These are phyloP conservation scores for Lipomyces anomalus DNA, from an alignment of 805 yeast genomes.

Conservation along the genomic window DNA sequence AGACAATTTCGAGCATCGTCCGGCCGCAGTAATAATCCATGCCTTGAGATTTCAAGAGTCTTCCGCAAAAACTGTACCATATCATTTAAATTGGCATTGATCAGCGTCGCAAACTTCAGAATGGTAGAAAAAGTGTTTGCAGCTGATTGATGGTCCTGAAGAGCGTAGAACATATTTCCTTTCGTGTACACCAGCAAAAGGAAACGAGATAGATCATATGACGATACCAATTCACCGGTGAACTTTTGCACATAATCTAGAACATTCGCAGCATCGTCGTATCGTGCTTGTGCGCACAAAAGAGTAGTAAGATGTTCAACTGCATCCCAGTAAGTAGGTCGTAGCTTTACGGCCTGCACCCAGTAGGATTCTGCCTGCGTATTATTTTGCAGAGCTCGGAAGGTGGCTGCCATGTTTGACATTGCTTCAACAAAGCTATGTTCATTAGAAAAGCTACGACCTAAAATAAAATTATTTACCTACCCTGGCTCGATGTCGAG, in stretches of 20 bases:
- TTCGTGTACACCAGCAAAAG: slow-evolving; percentile 19
- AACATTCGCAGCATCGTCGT: slow-evolving; percentile 20
- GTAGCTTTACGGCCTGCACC: slow-evolving; percentile 21
- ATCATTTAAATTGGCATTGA: neutral
- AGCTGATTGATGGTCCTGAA: slow-evolving; percentile 28
- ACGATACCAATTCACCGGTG: slow-evolving; percentile 19
- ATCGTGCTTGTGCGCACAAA: slow-evolving; percentile 18
- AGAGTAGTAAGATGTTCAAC: slow-evolving; percentile 28
- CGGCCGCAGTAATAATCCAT: slow-evolving; percentile 15
- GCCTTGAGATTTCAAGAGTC: slow-evolving; percentile 6
- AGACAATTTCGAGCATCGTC: slow-evolving; percentile 18
- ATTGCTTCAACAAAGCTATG: slow-evolving; percentile 26
- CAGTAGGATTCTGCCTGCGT: slow-evolving; percentile 27
- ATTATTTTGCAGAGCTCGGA: slow-evolving; percentile 15
- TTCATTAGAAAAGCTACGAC: neutral
- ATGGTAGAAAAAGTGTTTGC: slow-evolving; percentile 26
- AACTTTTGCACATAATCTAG: slow-evolving; percentile 14
- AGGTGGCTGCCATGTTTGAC: slow-evolving; percentile 27
- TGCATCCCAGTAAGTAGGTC: slow-evolving; percentile 29
- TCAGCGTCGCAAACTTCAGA: neutral
- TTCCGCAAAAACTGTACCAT: slow-evolving; percentile 8
- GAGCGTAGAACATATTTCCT: slow-evolving; percentile 25
- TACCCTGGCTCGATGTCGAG: slow-evolving; percentile 16
- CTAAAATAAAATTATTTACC: no score
- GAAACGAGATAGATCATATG: slow-evolving; percentile 22